phyloP scores from a whole-genome alignment of 1,139 yeast genomes.

The Diutina ranongensis region DNA sequence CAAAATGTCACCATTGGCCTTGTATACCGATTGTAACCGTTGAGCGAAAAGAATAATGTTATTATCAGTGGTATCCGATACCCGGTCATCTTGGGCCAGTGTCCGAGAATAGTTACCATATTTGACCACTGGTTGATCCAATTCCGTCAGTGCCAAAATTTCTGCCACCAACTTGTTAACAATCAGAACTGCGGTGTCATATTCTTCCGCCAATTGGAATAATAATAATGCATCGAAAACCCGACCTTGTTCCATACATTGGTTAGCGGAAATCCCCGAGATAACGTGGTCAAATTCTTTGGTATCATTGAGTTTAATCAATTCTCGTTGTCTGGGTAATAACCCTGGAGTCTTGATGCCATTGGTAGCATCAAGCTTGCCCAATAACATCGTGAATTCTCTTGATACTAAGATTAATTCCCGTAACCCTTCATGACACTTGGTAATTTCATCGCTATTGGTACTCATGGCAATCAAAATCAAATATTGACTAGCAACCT shows the following conservation, averaged over 20 bases:
- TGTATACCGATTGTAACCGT: conserved; percentile 41
- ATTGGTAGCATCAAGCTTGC: conserved; percentile 54
- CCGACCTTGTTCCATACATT: conserved; percentile 90
- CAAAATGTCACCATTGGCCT: conserved; percentile 38
- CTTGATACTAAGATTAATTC: conserved; percentile 81
- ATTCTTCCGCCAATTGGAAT: conserved; percentile 83
- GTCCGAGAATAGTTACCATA: conserved; percentile 23
- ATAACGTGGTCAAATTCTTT: conserved; percentile 41
- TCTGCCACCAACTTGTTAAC: conserved; percentile 77
- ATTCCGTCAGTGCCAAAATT: conserved; percentile 59
- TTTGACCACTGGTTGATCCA: conserved; percentile 46
- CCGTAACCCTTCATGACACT: conserved; percentile 71
- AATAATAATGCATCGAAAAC: conserved; percentile 74
- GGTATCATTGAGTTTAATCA: conserved; percentile 49
- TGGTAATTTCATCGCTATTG: conserved; percentile 35
- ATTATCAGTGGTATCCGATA: conserved; percentile 26
- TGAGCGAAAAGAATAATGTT: conserved; percentile 47
- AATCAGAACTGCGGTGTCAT: conserved; percentile 69
- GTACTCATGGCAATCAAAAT: conserved; percentile 52
- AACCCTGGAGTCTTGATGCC: conserved; percentile 79
- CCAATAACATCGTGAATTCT: conserved; percentile 71
- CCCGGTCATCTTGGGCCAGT: conserved; percentile 10
- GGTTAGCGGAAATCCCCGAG: conserved; percentile 74
- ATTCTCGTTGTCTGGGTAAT: conserved; percentile 65
- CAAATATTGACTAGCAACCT: conserved; percentile 82